A percentile compares a stretch with the other conserved stretches of the same genome.
phyloP scores from a whole-genome alignment of 179 eudicot species.

The Silene vulgaris region DNA sequence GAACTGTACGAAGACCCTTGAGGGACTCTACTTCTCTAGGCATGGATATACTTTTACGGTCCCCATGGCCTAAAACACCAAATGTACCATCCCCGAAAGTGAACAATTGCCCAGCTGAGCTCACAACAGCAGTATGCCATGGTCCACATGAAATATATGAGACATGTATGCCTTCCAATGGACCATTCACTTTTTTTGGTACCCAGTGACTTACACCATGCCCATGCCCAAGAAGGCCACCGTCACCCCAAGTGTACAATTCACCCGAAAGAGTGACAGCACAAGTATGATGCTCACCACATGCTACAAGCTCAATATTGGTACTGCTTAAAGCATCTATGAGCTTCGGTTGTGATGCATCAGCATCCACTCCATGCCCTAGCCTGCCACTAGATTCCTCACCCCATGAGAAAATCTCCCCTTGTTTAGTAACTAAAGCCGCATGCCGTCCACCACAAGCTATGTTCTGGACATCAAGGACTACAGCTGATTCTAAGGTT shows the following conservation, averaged over 20 bases:
- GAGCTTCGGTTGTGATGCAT: conserved; percentile 83
- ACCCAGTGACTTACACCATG: conserved; percentile 92
- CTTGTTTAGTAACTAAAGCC: conserved; percentile 87
- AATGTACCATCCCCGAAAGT: conserved; percentile 99
- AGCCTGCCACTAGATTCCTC: conserved; percentile 92
- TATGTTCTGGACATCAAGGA: conserved; percentile 89
- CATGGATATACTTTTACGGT: conserved; percentile 57
- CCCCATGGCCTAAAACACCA: conserved; percentile 94
- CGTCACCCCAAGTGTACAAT: conserved; percentile 94
- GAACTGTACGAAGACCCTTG: conserved; percentile 81
- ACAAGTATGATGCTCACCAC: conserved; percentile 94
- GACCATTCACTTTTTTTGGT: conserved; percentile 82
- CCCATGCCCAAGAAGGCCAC: conserved; percentile 94
- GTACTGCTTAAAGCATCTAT: conserved; percentile 69
- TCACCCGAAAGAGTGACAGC: conserved; percentile 96
- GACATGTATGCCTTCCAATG: conserved; percentile 88
- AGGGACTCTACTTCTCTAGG: conserved; percentile 95
- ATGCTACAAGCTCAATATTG: conserved; percentile 90
- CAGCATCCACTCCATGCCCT: conserved; percentile 93
- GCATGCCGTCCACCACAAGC: conserved; percentile 95
- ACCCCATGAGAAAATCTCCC: conserved; percentile 96
- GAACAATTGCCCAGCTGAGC: conserved; percentile 87
- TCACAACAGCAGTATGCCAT: conserved; percentile 97
- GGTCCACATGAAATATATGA: conserved; percentile 92
- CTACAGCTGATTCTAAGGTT: conserved; percentile 86